Percentiles rank a stretch among this genome's conserved stretches.
phyloP scores from a whole-genome alignment of 1,284 basidiomycete genomes.

The Bothia castanella region DNA sequence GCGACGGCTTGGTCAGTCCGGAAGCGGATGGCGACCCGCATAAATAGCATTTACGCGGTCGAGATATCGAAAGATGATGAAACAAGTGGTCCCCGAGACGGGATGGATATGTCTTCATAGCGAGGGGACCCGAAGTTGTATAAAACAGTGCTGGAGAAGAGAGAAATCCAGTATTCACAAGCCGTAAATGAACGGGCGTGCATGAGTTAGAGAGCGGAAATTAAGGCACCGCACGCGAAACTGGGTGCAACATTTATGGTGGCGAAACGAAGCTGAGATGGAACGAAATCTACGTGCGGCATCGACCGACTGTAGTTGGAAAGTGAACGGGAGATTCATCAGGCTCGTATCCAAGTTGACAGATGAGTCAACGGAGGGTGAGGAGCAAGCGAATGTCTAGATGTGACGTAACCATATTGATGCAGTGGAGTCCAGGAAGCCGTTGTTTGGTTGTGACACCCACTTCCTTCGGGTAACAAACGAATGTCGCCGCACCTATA shows the following conservation, averaged over 20 bases:
- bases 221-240: constrained; percentile 30
- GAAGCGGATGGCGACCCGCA: constrained; percentile 24
- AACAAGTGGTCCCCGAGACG: constrained; percentile 42
- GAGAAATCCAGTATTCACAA: constrained; percentile 38
- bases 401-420: constrained; percentile 40
- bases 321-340: constrained; percentile 23
- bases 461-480: constrained; percentile 41
- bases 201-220: constrained; percentile 36
- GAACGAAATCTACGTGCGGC: constrained; percentile 27
- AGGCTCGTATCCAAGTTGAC: constrained; percentile 51
- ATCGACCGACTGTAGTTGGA: constrained; percentile 20
- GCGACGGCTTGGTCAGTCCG: constrained; percentile 23
- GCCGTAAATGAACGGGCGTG: constrained; percentile 32
- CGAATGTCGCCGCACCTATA: constrained; percentile 47
- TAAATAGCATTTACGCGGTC: constrained; percentile 35
- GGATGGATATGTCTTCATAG: constrained; percentile 62
- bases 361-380: constrained; percentile 40
- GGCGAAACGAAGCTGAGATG: constrained; percentile 15
- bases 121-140: constrained; percentile 36
- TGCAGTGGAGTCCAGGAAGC: constrained; percentile 41
- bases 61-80: constrained; percentile 34
- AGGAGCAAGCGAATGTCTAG: constrained; percentile 38
- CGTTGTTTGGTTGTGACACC: constrained; percentile 35
- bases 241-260: constrained; percentile 31
- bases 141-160: constrained; percentile 26